Evolutionary conservation across 1,139 yeast genomes (phyloP), one percentile per base, ranked within the genome.

Genomic region (Pneumocystis carinii): DNA sequence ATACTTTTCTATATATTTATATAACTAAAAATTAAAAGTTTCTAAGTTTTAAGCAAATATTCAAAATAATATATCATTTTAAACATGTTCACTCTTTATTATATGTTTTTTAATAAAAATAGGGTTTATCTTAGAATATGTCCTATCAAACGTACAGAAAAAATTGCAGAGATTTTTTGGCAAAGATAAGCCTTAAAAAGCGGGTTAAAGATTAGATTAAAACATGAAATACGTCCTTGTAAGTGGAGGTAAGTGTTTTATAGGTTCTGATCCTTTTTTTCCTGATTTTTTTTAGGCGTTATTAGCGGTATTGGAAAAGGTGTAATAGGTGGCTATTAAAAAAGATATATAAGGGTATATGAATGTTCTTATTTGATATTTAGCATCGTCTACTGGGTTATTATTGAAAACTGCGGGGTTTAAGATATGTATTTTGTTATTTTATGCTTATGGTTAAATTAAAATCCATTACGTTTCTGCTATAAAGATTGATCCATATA

Each of bases 271-370:
- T 24, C 19, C n/a, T 59, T 39, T 15, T 57, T 39, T 63, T 55
- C 24, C 27, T 74, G 88, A 85, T 72, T 90, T 85, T 85, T 92
- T 65, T 92, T 92, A 77, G 96, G 90, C 82, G 98, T 92, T 71
- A 92, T 92, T 71, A 88, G 96, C 70, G 98, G 99, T 77, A 92
- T 92, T 74, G 99, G 99, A 75, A 92, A 92, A 76, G 99, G 97
- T 74, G 97, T 90, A 68, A 81, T 90, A 66, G 74, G 68, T 66
- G 60, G 19, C 62, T 12, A 24, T 37, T n/a, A 14, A 19, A 27
- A n/a, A 12, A 27, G 19, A 35, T 41, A 32, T 61, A 32, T 61
- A 35, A n/a, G 10, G 24, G 2, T 41, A 35, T 60, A 24, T 38
- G 61, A 56, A 59, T 8, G 42, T 6, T 48, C 61, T 39, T 57